Evolutionary conservation across 116 monocot species (phyloP), one percentile per base, ranked within the genome.

Genomic region (Zostera marina): DNA sequence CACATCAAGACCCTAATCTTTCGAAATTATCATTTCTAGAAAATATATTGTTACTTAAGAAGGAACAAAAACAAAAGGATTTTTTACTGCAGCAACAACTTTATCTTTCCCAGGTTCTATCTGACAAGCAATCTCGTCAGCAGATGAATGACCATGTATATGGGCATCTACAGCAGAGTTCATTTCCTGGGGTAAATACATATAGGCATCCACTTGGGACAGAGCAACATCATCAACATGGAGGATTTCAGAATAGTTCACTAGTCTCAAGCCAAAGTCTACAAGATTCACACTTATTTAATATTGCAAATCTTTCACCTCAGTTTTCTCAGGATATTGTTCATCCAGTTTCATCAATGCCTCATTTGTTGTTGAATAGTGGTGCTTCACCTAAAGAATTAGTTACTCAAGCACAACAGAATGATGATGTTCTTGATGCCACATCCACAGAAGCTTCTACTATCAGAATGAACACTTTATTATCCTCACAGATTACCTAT

Each of bases 31-130:
- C 81, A 48, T 47, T 74, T 40, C 15, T 85, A 63, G 90, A 92
- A 26, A 83, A 83, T 24, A 47, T 82, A 5, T 59, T 98, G 58
- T 60, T 86, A 25, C 74, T 83, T 24, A 74, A 77, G 66, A 80
- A 98, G 63, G 63, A 74, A 42, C 80, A 83, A 41, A 66, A 81
- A 40, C 71, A 77, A 56, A 65, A 73, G n/a, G 66, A 66, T 11
- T 46, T 74, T 26, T 58, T 75, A 48, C 70, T 61, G 46, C 76
- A 71, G 55, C 79, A 78, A 15, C 84, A 78, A 26, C 76, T 79
- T n/a, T 54, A 83, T 52, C 83, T 86, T 73, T 79, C 80, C 21
- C 77, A 86, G 21, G 73, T 82, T 12, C 41, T 86, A 61, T 74
- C 92, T 44, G 78, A 65, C 19, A 68, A 62, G 13, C 79, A 75